Percentiles rank a stretch among this genome's conserved stretches.
Conservation (phyloP, 2,329 filamentous ascomycete genomes). For the Exophiala sideris region DNA sequence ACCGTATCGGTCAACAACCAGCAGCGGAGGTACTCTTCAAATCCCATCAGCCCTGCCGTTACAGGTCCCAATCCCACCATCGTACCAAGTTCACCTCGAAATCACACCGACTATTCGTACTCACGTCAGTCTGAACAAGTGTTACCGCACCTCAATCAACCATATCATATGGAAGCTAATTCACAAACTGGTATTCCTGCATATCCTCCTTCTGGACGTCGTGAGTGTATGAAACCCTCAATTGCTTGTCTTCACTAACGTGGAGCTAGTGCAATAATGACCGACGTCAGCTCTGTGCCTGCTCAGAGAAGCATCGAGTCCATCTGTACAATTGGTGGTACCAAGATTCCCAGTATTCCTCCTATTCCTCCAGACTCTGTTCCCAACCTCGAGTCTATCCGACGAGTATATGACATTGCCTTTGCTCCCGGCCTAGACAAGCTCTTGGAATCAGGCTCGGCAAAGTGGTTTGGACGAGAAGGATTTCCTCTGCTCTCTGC, state of each 20-base stretch:
- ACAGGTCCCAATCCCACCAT: conserved; percentile 17
- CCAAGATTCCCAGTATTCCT: conserved; percentile 40
- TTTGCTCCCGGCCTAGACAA: conserved; percentile 72
- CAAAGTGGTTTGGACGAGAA: conserved; percentile 67
- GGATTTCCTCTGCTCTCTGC: conserved; percentile 53
- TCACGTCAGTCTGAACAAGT: conserved; percentile 24
- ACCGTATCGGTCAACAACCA: conserved; percentile 20
- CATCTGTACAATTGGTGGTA: conserved; percentile 62
- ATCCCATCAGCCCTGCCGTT: conserved; percentile 20
- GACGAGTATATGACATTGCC: conserved; percentile 68
- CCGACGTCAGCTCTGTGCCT: conserved; percentile 9
- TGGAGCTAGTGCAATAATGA: conserved; percentile 21
- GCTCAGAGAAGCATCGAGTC: conserved; percentile 64
- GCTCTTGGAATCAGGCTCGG: conserved; percentile 65
- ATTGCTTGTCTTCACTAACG: conserved; percentile 7
- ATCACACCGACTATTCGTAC: conserved; percentile 24
- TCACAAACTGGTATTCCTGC: conserved; percentile 16
- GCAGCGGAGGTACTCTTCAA: conserved; percentile 10
- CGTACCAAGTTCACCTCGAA: conserved; percentile 22
- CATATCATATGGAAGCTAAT: conserved; percentile 25
- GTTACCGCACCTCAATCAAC: conserved; percentile 26
- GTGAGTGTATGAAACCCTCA: conserved; percentile 10
- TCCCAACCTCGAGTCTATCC: conserved; percentile 62
- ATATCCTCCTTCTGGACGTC: conserved; percentile 22
- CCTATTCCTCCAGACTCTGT: conserved; percentile 54